These are phyloP conservation scores for Leptodontidium sp. DNA, from an alignment of 2,329 filamentous ascomycete species.

Conservation along the genomic window DNA sequence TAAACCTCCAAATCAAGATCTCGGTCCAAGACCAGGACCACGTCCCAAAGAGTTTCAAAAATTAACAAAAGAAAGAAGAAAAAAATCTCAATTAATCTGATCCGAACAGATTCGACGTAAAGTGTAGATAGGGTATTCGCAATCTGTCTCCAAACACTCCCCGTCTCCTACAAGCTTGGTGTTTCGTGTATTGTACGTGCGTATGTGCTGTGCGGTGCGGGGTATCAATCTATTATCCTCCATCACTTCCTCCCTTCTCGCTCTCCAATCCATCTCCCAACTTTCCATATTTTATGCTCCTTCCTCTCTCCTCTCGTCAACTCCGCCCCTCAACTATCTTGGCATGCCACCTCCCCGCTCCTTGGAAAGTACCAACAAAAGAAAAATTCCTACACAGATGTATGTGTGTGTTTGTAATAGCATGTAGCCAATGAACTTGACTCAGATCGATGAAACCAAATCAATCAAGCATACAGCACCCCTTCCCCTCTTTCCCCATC, in stretches of 20 bases:
- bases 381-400: conserved; percentile 13
- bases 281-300: not conserved
- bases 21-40: no score
- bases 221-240: conserved; percentile 7
- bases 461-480: conserved; percentile 8
- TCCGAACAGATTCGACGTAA: not conserved
- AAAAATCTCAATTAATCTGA: not conserved
- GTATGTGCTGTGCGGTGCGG: not conserved
- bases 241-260: not conserved
- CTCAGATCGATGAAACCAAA: no score
- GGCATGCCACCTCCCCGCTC: not conserved
- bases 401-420: not conserved
- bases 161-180: not conserved
- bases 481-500: not conserved
- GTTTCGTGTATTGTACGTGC: not conserved
- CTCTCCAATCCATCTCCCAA: not conserved
- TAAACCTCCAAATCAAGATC: no score
- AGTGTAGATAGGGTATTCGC: not conserved
- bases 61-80: not conserved
- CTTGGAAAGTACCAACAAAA: not conserved
- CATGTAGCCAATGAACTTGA: not conserved
- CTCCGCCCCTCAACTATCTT: not conserved
- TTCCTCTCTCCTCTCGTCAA: not conserved
- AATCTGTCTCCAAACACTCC: not conserved
- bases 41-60: no score